A percentile compares a stretch with the other conserved stretches of the same genome.
Evolutionary conservation across 306 rosid species (phyloP).

Genomic region (Argentina anserina): DNA sequence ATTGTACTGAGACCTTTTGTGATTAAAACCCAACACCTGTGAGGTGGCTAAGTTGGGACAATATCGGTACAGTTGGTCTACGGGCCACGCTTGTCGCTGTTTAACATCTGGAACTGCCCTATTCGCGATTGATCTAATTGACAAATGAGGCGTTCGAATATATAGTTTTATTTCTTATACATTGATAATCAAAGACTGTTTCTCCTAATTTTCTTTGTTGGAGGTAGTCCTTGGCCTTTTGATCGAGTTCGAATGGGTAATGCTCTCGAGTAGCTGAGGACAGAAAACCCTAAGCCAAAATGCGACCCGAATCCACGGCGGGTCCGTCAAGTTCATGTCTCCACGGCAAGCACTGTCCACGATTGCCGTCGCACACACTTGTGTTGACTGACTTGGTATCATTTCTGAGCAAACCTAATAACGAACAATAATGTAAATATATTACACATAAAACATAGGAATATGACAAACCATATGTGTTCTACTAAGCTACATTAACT

Average conservation of each 20-base stretch:
- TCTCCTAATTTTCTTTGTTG: not conserved
- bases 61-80: too few species aligned
- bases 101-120: not conserved
- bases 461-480: too few species aligned
- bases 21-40: too few species aligned
- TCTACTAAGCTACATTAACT: not conserved
- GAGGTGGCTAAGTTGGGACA: too few species aligned
- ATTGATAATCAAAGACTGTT: too few species aligned
- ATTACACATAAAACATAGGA: not conserved
- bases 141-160: not conserved
- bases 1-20: too few species aligned
- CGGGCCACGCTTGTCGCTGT: too few species aligned
- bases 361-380: constrained; percentile 27
- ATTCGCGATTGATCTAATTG: not conserved
- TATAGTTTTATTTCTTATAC: not conserved
- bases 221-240: constrained; percentile 1
- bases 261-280: constrained; percentile 12
- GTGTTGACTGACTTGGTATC: constrained; percentile 14
- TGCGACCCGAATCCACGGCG: constrained; percentile 20
- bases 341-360: constrained; percentile 38
- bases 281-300: constrained; percentile 6
- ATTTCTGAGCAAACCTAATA: constrained; percentile 4
- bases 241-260: not conserved
- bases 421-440: not conserved
- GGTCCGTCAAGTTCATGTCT: constrained; percentile 33